phyloP scores from a whole-genome alignment of 2,329 filamentous ascomycete genomes.

The Colletotrichum spinosum region DNA sequence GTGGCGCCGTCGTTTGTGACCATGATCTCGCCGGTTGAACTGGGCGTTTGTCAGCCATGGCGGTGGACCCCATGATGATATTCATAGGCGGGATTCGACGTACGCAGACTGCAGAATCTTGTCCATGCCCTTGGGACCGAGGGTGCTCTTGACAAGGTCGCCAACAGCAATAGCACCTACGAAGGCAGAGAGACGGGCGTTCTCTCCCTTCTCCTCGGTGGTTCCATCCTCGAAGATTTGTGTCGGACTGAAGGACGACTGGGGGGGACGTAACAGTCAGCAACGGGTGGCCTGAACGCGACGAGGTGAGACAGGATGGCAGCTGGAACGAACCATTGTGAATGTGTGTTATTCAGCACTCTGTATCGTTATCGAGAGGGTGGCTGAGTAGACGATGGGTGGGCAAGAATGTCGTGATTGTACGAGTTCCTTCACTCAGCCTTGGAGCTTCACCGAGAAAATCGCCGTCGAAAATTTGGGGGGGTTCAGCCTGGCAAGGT shows the following conservation, averaged over 20 bases:
- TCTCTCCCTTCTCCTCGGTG: slow-evolving; percentile 98
- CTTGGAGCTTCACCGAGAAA: slow-evolving; percentile 36
- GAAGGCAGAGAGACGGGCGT: slow-evolving; percentile 97
- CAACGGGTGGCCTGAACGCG: not conserved
- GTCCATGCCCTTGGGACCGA: slow-evolving; percentile 99
- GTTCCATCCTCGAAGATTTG: slow-evolving; percentile 99
- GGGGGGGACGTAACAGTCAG: slow-evolving; percentile 29
- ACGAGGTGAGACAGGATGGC: not conserved
- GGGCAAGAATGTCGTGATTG: slow-evolving; percentile 29
- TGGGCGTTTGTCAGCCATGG: slow-evolving; percentile 49
- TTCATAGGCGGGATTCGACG: slow-evolving; percentile 44
- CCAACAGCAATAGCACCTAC: slow-evolving; percentile 98
- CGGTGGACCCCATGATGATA: slow-evolving; percentile 23
- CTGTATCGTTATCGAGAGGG: slow-evolving; percentile 21
- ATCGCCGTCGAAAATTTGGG: slow-evolving; percentile 37
- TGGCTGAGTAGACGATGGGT: slow-evolving; percentile 22
- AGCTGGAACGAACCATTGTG: slow-evolving; percentile 28
- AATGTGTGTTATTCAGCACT: slow-evolving; percentile 28
- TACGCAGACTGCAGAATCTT: slow-evolving; percentile 97
- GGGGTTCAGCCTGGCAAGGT: slow-evolving; percentile 37
- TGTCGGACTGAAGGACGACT: slow-evolving; percentile 82
- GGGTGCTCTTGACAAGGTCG: slow-evolving; percentile 95
- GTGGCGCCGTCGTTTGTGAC: slow-evolving; percentile 99
- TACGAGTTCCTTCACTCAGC: slow-evolving; percentile 32
- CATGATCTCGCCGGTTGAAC: slow-evolving; percentile 96